These are phyloP conservation scores for Solanum ahanhuiri DNA, from an alignment of 257 asterid genomes.

Conservation along the genomic window DNA sequence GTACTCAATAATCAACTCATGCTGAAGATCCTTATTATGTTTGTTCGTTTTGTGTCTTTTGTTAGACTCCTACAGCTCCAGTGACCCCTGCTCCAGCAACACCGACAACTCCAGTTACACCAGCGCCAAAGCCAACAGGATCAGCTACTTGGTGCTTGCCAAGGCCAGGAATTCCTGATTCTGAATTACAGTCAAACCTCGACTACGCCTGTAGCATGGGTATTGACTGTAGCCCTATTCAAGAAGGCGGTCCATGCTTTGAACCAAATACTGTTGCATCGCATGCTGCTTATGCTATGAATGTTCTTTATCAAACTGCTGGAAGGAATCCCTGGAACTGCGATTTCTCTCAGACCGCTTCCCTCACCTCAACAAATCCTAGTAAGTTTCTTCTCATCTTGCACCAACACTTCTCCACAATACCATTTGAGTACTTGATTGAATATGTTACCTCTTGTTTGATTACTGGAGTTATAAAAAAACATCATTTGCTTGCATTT, in stretches of 20 bases:
- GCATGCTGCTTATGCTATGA: constrained; percentile 82
- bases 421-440: neutral
- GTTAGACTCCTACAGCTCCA: constrained; percentile 40
- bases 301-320: constrained; percentile 68
- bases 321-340: constrained; percentile 76
- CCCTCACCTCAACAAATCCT: constrained; percentile 48
- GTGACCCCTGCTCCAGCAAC: neutral
- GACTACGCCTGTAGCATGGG: constrained; percentile 66
- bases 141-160: constrained; percentile 65
- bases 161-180: constrained; percentile 31
- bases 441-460: neutral
- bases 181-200: constrained; percentile 58
- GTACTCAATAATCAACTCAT: neutral
- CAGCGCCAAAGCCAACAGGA: constrained; percentile 30
- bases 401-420: neutral
- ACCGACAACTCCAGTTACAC: constrained; percentile 19
- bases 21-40: neutral
- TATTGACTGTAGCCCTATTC: constrained; percentile 64
- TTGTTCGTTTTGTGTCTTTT: constrained; percentile 6
- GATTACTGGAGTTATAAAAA: neutral
- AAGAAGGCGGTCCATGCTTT: constrained; percentile 67
- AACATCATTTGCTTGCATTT: neutral
- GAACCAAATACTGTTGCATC: constrained; percentile 48
- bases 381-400: constrained; percentile 33
- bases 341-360: constrained; percentile 59